Base-by-base conservation (phyloP, 352 stramenopile species). In the Globisporangium yorkense region DNA sequence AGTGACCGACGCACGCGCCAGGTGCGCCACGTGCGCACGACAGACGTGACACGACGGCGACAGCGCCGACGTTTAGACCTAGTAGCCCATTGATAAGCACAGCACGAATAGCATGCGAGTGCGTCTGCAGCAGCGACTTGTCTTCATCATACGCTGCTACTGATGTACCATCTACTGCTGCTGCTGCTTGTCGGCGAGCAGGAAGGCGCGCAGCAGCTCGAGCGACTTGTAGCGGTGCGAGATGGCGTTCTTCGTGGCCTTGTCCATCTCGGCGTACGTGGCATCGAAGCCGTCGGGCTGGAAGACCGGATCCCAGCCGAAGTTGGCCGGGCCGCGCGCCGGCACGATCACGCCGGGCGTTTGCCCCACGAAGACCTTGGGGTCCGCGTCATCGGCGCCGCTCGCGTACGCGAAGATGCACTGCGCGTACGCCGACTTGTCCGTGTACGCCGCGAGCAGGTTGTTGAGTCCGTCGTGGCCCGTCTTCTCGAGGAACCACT, bases 401-500 rank as follows among this genome's bases (percentile, higher is more conserved):
- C 62, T 65, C 31, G 76, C 91, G 56, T 97, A 98, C 40, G 96
- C 95, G 68, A 99, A 97, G 59, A 98, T 97, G 70, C 95, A 98
- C 72, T 98, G 87, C 48, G 96, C 97, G 70, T 98, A 98, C 5
- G 95, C 97, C 49, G 80, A 90, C 68, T 98, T 98, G 80, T 98
- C 96, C 41, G 94, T 77, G 66, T 97, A 99, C 6, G 80, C 93
- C 13, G 77, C 75, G 44, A 99, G 70, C 74, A 99, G 77, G 59
- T 97, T 97, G 70, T 98, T 98, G 66, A 86, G 96, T 45, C 77
- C 96, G 48, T 56, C 92, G 82, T 87, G 92, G 56, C 93, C 94
- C 57, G 87, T 97, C 66, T 97, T 98, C 41, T 98, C 90, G 10
- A 99, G 75, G 64, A 99, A 99, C 94, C 96, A 99, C 78, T 99